Base-by-base conservation (phyloP, 1,284 basidiomycete species). In the Phlebopus sp. region DNA sequence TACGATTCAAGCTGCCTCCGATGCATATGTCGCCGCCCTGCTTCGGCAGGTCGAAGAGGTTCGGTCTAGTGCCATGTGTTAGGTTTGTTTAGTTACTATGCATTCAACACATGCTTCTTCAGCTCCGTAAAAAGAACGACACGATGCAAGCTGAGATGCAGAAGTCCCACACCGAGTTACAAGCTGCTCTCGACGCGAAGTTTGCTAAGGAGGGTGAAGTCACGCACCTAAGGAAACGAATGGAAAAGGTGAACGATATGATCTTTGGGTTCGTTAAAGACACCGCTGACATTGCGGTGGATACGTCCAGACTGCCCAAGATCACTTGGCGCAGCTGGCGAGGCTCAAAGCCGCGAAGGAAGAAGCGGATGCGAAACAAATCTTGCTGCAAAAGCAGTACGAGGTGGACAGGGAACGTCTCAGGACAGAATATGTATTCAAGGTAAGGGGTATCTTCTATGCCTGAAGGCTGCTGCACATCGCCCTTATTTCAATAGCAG, bases 361-460 rank as follows among this genome's bases (percentile, higher is more conserved):
- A 40, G 77, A 77, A 45, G 73, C 76, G 2, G 81, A 85, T 53
- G 69, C 72, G 2, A 77, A 74, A 53, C 78, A 81, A 49, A 57
- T 66, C 3, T 70, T 78, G 46, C 59, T 80, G 38, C 78, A 82
- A 54, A 79, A 76, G 57, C 74, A 82, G 41, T 71, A 80, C 68
- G 78, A 80, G 52, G 78, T 77, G 51, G 85, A 89, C 57, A 72
- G 84, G 49, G 87, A 89, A 59, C 76, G 83, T 23, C 58, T 87
- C 47, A 82, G 77, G 58, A 86, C 86, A 0, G 79, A 86, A 51
- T 76, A 80, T 39, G 70, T 75, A 10, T 89, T 90, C 70, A 85
- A 80, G 68, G 85, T 84, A 68, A 50, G 68, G 32, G 14, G n/a
- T n/a, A n/a, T n/a, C n/a, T 34, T 30, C 10, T 11, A 29, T 29